Conservation (phyloP, 495 filamentous ascomycete genomes). For the Penicillium silybi region DNA sequence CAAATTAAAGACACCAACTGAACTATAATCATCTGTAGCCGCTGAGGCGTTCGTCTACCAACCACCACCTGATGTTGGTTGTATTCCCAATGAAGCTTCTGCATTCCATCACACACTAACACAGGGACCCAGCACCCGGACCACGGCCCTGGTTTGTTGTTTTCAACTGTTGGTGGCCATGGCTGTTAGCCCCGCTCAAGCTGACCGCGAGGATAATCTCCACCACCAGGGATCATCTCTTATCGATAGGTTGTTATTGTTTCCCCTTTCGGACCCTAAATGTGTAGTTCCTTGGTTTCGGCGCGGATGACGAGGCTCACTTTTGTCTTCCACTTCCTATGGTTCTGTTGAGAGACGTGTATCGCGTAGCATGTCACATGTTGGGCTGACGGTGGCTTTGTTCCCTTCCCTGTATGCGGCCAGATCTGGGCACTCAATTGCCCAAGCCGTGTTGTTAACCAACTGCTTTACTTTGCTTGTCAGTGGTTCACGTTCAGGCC, state of each 20-base stretch:
- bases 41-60: slow-evolving; percentile 27
- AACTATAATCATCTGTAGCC: slow-evolving; percentile 23
- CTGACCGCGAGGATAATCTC: slow-evolving; percentile 3
- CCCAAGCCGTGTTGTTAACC: neutral
- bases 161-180: neutral
- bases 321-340: neutral
- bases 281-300: neutral
- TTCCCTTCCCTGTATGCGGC: neutral
- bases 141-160: neutral
- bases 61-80: slow-evolving; percentile 6
- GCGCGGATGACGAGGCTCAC: neutral
- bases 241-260: slow-evolving; percentile 8
- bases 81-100: slow-evolving; percentile 8
- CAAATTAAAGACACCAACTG: neutral
- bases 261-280: neutral
- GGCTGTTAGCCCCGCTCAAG: slow-evolving; percentile 2
- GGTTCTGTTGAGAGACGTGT: neutral
- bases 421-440: neutral
- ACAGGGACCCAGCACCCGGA: slow-evolving; percentile 10
- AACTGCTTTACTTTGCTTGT: neutral
- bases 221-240: slow-evolving; percentile 8
- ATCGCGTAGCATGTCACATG: neutral
- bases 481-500: neutral
- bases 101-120: slow-evolving; percentile 20
- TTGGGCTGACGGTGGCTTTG: neutral